Base-by-base conservation (phyloP, 139 green algal species). In the Ettlia oleoabundans region DNA sequence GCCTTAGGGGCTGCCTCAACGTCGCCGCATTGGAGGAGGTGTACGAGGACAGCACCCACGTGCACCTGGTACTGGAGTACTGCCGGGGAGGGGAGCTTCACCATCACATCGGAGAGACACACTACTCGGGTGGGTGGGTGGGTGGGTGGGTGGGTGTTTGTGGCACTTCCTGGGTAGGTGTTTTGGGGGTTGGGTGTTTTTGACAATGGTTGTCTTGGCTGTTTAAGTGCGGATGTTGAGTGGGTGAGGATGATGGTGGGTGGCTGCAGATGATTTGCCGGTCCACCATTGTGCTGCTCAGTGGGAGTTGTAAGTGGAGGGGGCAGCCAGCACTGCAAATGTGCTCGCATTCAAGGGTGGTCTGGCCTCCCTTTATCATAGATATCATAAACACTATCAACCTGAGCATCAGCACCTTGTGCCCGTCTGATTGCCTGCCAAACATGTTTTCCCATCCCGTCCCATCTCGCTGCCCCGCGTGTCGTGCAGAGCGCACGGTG, bases 1-100 rank as follows among this genome's bases (percentile, higher is more conserved):
- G 86, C 19, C 88, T 98, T 70, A 84, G 91, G 3, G 93, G 93
- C 28, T 95, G 91, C 0, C 90, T 98, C 1, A 89, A 82, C 33
- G 77, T 82, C 42, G 77, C 77, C 37, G 47, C 86, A 63, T 51
- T 83, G 65, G 78, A 82, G 77, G 77, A 82, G 0, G 77, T 82
- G 26, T 96, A 92, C 64, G 95, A 98, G 88, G 93, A 97, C 78
- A 90, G 94, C 22, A 66, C 74, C 6, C 64, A 90, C 58, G 82
- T 97, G 24, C 92, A 98, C 87, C 93, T 98, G 81, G 82, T 98
- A n/a, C 95, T 96, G 92, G 93, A 97, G 91, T 85, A 82, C 21
- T 98, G 94, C 88, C 73, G 76, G 26, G 95, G 95, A 2, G 95
- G 95, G 0, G 95, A 97, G 87, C 89, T 98, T 43, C 75, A 92